Evolutionary conservation across 2,329 filamentous ascomycete species (phyloP), one percentile per base, ranked within the genome.

Genomic region (Monosporascus sp.): DNA sequence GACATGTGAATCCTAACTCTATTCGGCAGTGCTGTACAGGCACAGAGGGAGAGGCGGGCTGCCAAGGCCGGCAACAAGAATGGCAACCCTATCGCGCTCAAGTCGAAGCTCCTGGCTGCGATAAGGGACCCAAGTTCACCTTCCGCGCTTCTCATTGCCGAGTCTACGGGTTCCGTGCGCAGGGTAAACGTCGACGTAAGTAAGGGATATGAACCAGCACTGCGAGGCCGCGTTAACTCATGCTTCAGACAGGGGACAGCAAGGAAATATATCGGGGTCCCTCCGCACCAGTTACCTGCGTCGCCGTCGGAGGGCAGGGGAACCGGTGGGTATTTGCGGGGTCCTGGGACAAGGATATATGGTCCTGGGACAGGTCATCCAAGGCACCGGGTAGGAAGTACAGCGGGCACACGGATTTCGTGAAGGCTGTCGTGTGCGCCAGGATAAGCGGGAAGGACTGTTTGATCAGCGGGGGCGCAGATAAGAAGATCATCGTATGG

Each of bases 281-380:
- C 18, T 81, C 80, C 46, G 87, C 90, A 3, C 94, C 94, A 1
- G 77, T 96, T 9, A 93, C 90, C 9, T 89, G 87, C 60, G 72
- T 96, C 27, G 83, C 88, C 17, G 76, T 90, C 37, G 85, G 82
- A 45, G 80, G 83, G 15, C 68, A 75, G 4, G 73, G 73, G 25
- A 77, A 76, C 55, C 71, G 69, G 49, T 87, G 79, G 1, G 67
- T 97, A 11, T 97, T 90, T 69, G 90, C 90, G 24, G 93, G 92
- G 36, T 94, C 87, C 54, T 99, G 94, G 94, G 93, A 99, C 73
- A 96, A 96, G 73, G 80, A 83, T 20, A 81, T 97, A 54, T 96
- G 91, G 86, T 88, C 87, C 35, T 97, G 90, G 88, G 79, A 89
- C 62, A 74, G 87, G 35, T 74, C 78, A 18, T 82, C 82, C 3